These are phyloP conservation scores for Solanum appendiculatum DNA, from an alignment of 257 asterid genomes.

Conservation along the genomic window DNA sequence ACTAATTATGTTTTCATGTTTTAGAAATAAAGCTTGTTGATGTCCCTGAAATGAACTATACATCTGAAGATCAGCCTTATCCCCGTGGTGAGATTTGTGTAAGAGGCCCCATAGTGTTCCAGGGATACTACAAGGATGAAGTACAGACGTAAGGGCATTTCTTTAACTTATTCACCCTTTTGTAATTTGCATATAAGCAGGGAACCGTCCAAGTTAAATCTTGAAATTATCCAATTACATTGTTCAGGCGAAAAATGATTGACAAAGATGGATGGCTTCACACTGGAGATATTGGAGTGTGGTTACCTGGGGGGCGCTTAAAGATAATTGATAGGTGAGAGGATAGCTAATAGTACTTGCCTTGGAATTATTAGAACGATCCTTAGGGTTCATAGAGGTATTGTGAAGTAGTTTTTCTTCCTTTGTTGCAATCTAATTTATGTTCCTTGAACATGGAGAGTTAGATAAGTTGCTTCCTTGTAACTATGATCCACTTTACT, in stretches of 20 bases:
- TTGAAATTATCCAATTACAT: slow-evolving; percentile 3
- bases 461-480: background rate
- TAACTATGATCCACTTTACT: background rate
- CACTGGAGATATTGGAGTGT: slow-evolving; percentile 89
- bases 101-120: slow-evolving; percentile 80
- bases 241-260: slow-evolving; percentile 59
- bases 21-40: slow-evolving; percentile 87
- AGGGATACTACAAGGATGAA: slow-evolving; percentile 85
- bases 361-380: no score
- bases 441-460: background rate
- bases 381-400: background rate
- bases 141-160: slow-evolving; percentile 49
- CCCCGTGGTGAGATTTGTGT: slow-evolving; percentile 98
- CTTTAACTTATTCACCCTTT: background rate
- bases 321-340: slow-evolving; percentile 79
- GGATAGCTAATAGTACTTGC: background rate
- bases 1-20: background rate
- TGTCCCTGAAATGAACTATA: slow-evolving; percentile 91
- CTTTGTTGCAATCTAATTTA: background rate
- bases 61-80: slow-evolving; percentile 82
- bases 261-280: slow-evolving; percentile 85
- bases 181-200: background rate
- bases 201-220: background rate
- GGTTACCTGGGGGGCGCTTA: slow-evolving; percentile 88
- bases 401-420: background rate